These are phyloP conservation scores for Hordeum vulgare DNA, from an alignment of 176 grass and related monocot genomes.

Conservation along the genomic window MorexV3_pseudomolecules_assembly NC_058522.1:482282897-482283396, in stretches of 20 bases:
- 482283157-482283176: background rate
- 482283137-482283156: background rate
- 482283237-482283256: no score
- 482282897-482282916: slow-evolving; percentile 6
- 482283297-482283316: no score
- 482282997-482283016: slow-evolving; percentile 9
- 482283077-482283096: background rate
- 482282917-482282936: slow-evolving; percentile 9
- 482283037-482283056: background rate
- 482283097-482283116: background rate
- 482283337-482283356: no score
- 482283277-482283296: no score
- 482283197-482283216: background rate
- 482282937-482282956: background rate
- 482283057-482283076: background rate
- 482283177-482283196: background rate
- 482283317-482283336: no score
- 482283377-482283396: background rate
- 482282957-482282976: slow-evolving; percentile 10
- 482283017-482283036: background rate
- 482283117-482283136: background rate
- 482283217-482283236: no score
- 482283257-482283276: no score
- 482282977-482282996: background rate
- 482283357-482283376: no score